Base-by-base conservation (phyloP, 495 filamentous ascomycete genomes). In the Aspergillus conjunctus region DNA sequence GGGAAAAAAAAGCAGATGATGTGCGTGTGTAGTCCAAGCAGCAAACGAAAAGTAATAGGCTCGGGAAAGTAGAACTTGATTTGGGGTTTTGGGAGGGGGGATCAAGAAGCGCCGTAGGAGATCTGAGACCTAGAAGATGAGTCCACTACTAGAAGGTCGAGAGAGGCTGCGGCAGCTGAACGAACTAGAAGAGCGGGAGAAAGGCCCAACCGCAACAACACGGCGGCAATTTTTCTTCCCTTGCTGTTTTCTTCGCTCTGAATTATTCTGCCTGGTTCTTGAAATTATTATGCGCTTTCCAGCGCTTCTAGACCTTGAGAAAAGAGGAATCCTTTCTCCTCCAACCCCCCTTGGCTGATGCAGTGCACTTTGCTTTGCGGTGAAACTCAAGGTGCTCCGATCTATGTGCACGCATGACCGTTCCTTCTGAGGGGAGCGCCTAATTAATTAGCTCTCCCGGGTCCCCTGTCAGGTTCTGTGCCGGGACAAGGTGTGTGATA, bases 331-430 rank as follows among this genome's bases (percentile, higher is more conserved):
- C 31, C 61, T 59, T 61, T 62, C 44, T 59, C 21, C 39, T 34
- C 17, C 2, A 26, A 26, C 26, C 26, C 26, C 26, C 34, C 45
- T 22, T 11, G 20, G 44, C 20, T 17, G 44, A 48, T 48, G 44
- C 44, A 18, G 44, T 48, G 44, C 44, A 7, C 15, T 48, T 51
- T 62, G 52, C 56, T 61, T 64, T 62, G 61, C 61, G 67, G 63
- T 69, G 67, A 69, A 66, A 69, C 61, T 61, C 37, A 58, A 52
- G 26, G 30, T 64, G 63, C 60, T 56, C 52, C 56, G 67, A 68
- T 65, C 65, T 69, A 68, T 69, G 70, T 63, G 67, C 71, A 73
- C 75, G 70, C 75, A 76, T 78, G 72, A 78, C 73, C 68, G 65
- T 64, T 68, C 59, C 43, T 45, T 65, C 49, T 26, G 53, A 65